Evolutionary conservation across 192 early-diverging fungal species (phyloP), one percentile per base, ranked within the genome.

Genomic region (Backusella psychrophila): DNA sequence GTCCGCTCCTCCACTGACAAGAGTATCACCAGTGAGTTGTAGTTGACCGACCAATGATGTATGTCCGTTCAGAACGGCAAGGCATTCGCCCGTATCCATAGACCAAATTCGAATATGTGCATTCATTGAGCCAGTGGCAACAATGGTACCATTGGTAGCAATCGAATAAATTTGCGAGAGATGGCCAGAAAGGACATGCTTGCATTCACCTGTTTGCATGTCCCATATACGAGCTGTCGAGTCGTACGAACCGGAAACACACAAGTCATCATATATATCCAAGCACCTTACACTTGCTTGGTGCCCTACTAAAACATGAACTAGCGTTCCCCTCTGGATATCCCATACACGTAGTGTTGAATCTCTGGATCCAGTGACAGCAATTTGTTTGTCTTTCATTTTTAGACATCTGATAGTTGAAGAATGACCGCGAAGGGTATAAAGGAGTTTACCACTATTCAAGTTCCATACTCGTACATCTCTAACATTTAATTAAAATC

Each of bases 391-490:
- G 34, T 89, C 86, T 69, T 74, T 83, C 39, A 99, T 90, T 73
- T 96, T 93, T 72, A 99, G 82, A 82, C 97, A 99, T 14, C 97
- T 89, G 34, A 99, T 96, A 14, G 98, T 99, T 34, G 94, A 95
- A 6, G 95, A 96, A 75, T 99, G 98, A 21, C 98, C 98, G 41
- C 92, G 87, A 82, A 99, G 95, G 49, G 97, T 87, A 76, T 98
- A 94, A 26, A 92, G 93, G 82, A 94, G 94, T 36, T 75, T 69
- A 6, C 96, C 95, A 1, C 91, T 89, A 38, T 93, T 89, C 82
- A 98, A 88, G 80, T 98, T 94, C 98, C 98, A 99, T 6, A 98
- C 94, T 2, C 98, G 90, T 15, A 99, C 95, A 42, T 92, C 86
- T 67, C 88, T 89, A 59, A 63, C 19, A 72, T 8, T 66, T 17